Evolutionary conservation across 495 filamentous ascomycete genomes (phyloP).

Genomic region (Glonium stellatum): DNA sequence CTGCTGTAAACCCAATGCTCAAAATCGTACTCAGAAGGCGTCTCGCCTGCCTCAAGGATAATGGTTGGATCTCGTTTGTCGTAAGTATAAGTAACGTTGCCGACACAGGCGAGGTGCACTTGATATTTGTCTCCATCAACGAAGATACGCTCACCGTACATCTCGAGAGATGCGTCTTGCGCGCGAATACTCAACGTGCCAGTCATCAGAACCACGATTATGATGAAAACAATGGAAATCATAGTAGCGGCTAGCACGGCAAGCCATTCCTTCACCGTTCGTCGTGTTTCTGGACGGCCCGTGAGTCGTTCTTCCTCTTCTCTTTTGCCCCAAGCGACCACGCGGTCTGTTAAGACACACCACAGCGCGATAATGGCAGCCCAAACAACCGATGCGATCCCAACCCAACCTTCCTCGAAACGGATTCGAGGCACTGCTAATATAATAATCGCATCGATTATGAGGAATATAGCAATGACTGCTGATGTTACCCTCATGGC

Average conservation of each 20-base stretch:
- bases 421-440: slow-evolving; percentile 63
- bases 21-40: slow-evolving; percentile 66
- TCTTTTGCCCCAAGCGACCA: slow-evolving; percentile 81
- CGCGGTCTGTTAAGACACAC: slow-evolving; percentile 55
- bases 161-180: slow-evolving; percentile 61
- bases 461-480: slow-evolving; percentile 60
- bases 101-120: slow-evolving; percentile 79
- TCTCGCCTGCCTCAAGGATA: slow-evolving; percentile 73
- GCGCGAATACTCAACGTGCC: slow-evolving; percentile 70
- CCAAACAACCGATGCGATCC: slow-evolving; percentile 78
- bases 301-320: slow-evolving; percentile 92
- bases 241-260: slow-evolving; percentile 72
- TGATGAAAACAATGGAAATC: slow-evolving; percentile 55
- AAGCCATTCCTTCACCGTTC: slow-evolving; percentile 74
- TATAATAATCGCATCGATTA: slow-evolving; percentile 73
- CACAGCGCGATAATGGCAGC: slow-evolving; percentile 56
- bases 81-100: slow-evolving; percentile 46
- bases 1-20: slow-evolving; percentile 63
- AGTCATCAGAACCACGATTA: slow-evolving; percentile 65
- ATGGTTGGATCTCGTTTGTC: slow-evolving; percentile 59
- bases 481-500: slow-evolving; percentile 58
- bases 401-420: slow-evolving; percentile 82
- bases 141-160: slow-evolving; percentile 64
- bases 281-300: slow-evolving; percentile 77
- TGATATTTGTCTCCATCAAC: slow-evolving; percentile 77